Conservation (phyloP, 495 filamentous ascomycete genomes). For the Tricharina praecox region DNA sequence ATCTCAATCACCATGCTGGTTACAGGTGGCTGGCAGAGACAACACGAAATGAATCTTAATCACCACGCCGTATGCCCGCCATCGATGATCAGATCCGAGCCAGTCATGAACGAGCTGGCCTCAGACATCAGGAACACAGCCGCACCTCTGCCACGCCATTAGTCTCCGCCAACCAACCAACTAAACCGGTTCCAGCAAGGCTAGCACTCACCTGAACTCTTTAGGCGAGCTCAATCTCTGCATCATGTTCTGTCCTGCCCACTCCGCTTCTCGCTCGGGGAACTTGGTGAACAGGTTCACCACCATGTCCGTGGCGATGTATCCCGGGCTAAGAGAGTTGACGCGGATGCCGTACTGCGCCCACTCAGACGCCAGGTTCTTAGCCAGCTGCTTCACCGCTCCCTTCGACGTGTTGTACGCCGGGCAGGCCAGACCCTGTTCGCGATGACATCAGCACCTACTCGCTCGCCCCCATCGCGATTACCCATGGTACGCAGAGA, state of each 20-base stretch:
- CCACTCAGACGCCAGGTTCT: conserved; percentile 81
- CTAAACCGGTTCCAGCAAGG: neutral
- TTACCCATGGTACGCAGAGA: too few species aligned
- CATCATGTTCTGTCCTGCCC: conserved; percentile 83
- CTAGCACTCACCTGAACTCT: conserved; percentile 45
- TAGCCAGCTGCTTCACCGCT: conserved; percentile 64
- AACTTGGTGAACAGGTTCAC: conserved; percentile 51
- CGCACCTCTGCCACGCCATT: conserved; percentile 34
- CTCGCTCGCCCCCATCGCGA: neutral
- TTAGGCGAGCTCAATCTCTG: conserved; percentile 58
- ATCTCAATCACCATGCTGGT: too few species aligned
- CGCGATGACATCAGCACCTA: neutral
- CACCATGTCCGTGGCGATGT: conserved; percentile 88
- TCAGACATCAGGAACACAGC: conserved; percentile 75
- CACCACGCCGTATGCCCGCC: conserved; percentile 72
- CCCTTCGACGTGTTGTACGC: conserved; percentile 89
- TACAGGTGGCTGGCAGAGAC: too few species aligned
- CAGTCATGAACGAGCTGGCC: conserved; percentile 78
- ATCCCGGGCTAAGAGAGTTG: conserved; percentile 88
- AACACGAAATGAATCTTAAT: too few species aligned
- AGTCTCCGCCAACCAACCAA: neutral
- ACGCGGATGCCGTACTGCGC: conserved; percentile 74
- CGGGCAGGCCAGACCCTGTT: conserved; percentile 50
- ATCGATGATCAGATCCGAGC: conserved; percentile 61
- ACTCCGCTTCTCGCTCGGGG: conserved; percentile 57